Evolutionary conservation across 208 protist genomes (phyloP), one percentile per base, ranked within the genome.

Genomic region (Trypanosoma avium): DNA sequence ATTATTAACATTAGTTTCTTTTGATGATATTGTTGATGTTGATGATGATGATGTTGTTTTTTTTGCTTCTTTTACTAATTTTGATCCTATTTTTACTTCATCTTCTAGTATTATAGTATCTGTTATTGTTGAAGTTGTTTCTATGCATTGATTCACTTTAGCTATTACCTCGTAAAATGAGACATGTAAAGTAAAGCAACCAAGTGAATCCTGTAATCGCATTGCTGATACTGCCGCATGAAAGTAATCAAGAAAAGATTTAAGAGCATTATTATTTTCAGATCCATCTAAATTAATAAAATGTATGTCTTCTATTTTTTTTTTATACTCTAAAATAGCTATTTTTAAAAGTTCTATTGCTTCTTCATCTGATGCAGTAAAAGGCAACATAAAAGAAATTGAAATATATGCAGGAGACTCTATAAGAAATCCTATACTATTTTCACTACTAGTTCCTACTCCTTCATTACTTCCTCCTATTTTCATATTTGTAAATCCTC

Each of bases 121-220:
- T 36, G 49, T 21, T 19, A 45, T 2, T 35, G 35, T 40, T 15
- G 13, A 26, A 22, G 8, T 15, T 36, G 0, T 42, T 42, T 42
- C 17, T 50, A 29, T 24, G 17, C 10, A 13, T n/a, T n/a, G n/a
- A n/a, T n/a, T 35, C 60, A 26, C 60, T 35, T 38, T 48, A 2
- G 19, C 9, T 3, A 13, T 26, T 9, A 67, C 35, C 22, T 67
- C 49, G 13, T 24, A 7, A 32, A 86, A 9, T 33, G 66, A 70
- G 9, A 86, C 30, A n/a, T 60, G 67, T 15, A 73, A 49, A 10
- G 61, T 65, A 48, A 88, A 67, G 60, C 83, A 86, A 3, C 84
- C 84, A 8, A 91, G 58, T 0, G 84, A 91, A 69, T 91, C 67
- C 42, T 77, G 59, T 63, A 91, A 48, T 24, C 77, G 73, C 43